These are phyloP conservation scores for Amyloporia xantha DNA, from an alignment of 768 basidiomycete species.

Conservation along the genomic window DNA sequence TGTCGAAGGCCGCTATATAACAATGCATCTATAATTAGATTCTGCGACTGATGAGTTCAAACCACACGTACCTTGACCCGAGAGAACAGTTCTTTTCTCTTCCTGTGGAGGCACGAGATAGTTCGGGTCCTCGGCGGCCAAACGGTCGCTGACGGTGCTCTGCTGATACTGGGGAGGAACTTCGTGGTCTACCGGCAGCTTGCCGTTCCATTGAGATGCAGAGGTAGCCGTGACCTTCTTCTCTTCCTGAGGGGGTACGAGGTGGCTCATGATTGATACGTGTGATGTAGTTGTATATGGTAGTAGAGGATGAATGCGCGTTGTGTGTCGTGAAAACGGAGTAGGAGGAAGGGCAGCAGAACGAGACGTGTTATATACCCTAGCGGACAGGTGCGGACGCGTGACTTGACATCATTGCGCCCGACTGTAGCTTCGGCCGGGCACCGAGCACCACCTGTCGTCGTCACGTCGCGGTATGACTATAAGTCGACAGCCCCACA, in stretches of 20 bases:
- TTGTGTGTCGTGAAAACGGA: too few relatives aligned
- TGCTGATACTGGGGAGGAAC: conserved; percentile 1
- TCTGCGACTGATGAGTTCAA: neutral
- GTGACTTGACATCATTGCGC: neutral
- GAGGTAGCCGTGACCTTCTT: neutral
- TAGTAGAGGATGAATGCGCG: neutral
- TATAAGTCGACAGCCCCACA: too few relatives aligned
- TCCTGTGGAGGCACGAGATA: conserved; percentile 8
- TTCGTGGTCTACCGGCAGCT: conserved; percentile 5
- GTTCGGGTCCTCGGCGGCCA: neutral
- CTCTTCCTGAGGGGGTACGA: conserved; percentile 7
- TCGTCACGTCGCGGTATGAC: too few relatives aligned
- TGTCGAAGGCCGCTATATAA: conserved; percentile 4
- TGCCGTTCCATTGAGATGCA: neutral
- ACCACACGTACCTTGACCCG: neutral
- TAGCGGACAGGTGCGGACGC: too few relatives aligned
- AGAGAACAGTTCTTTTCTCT: conserved; percentile 1
- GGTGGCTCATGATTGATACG: conserved; percentile 7
- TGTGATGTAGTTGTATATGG: neutral
- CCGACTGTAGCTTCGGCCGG: neutral
- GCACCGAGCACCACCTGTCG: neutral
- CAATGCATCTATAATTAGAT: neutral
- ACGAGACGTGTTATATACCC: too few relatives aligned
- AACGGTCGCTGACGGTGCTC: neutral
- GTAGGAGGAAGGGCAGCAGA: too few relatives aligned